Base-by-base conservation (phyloP, 306 rosid genomes). In the Citrullus colocynthis region DNA sequence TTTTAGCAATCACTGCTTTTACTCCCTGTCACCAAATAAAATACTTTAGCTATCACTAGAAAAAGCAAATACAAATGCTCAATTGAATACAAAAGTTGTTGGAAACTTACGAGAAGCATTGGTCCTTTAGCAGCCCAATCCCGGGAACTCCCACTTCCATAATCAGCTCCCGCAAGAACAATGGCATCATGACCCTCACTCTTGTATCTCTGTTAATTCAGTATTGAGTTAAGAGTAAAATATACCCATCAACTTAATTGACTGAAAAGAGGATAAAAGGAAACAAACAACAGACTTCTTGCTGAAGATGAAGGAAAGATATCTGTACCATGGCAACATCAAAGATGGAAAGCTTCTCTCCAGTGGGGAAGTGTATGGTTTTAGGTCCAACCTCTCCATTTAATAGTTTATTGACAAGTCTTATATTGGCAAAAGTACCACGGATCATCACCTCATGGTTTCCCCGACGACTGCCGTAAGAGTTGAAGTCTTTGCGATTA, bases 111-210 rank as follows among this genome's bases (percentile, higher is more conserved):
- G 89, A 91, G 84, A 60, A 93, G 91, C 97, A 80, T 91, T 21
- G 97, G 97, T 21, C 97, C 97, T 86, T 93, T 91, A 45, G 96
- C 96, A 81, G 95, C 98, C 94, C 96, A 93, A 82, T 93, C 98
- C 55, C 93, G 91, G 48, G 98, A 93, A 80, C 96, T 91, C 84
- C 98, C 97, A 79, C 96, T 93, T 64, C 98, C 95, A 67, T 93
- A 91, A 81, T 93, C 96, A 16, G 95, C 2, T 72, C 98, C 96
- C 65, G 97, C 98, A 74, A 93, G 80, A 80, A 93, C 87, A 79
- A 93, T 84, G 30, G 88, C 87, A 58, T 81, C 91, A 79, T 87
- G 85, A 70, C 95, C 98, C 81, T 90, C 91, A 66, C 85, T 82
- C 87, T 86, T 89, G 91, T 93, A 93, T 80, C 81, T 89, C 97